These are phyloP conservation scores for Picea glauca DNA, from an alignment of 75 land plant genomes.

Conservation along the genomic window DNA sequence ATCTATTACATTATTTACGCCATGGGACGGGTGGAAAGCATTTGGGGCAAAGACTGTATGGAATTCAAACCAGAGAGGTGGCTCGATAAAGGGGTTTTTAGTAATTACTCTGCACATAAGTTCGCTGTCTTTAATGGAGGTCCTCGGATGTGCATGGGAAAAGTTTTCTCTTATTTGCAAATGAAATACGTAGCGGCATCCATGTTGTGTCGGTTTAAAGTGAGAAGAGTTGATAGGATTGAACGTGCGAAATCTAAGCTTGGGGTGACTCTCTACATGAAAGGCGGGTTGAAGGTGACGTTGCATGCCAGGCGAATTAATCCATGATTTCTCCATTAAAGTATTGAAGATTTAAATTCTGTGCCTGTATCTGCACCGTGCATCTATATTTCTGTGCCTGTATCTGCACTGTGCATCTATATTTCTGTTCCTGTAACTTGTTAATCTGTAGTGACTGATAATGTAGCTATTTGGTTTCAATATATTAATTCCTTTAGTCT, in stretches of 20 bases:
- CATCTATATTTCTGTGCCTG: too few relatives aligned
- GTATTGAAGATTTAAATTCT: neutral
- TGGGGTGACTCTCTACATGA: slow-evolving; percentile 31
- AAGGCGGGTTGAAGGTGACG: slow-evolving; percentile 28
- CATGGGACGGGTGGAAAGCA: slow-evolving; percentile 15
- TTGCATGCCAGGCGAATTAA: slow-evolving; percentile 4
- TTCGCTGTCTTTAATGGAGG: slow-evolving; percentile 36
- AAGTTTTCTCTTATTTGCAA: slow-evolving; percentile 33
- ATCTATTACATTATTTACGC: neutral
- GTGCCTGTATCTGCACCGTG: too few relatives aligned
- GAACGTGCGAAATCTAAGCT: slow-evolving; percentile 19
- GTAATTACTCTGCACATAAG: slow-evolving; percentile 10
- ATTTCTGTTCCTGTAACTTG: too few relatives aligned
- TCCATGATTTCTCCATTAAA: too few relatives aligned
- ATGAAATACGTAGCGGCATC: slow-evolving; percentile 30
- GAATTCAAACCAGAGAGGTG: slow-evolving; percentile 16
- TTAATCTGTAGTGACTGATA: too few relatives aligned
- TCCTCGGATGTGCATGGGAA: slow-evolving; percentile 40
- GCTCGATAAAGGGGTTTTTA: slow-evolving; percentile 4
- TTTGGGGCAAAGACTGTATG: slow-evolving; percentile 13
- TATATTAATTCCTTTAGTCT: too few relatives aligned
- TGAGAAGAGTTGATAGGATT: slow-evolving; percentile 9
- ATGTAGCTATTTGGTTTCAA: too few relatives aligned
- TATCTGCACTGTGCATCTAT: too few relatives aligned
- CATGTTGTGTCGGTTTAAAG: slow-evolving; percentile 12